Evolutionary conservation across 225 moss, liverwort and hornwort genomes (phyloP).

Genomic region (Climacium dendroides): DNA sequence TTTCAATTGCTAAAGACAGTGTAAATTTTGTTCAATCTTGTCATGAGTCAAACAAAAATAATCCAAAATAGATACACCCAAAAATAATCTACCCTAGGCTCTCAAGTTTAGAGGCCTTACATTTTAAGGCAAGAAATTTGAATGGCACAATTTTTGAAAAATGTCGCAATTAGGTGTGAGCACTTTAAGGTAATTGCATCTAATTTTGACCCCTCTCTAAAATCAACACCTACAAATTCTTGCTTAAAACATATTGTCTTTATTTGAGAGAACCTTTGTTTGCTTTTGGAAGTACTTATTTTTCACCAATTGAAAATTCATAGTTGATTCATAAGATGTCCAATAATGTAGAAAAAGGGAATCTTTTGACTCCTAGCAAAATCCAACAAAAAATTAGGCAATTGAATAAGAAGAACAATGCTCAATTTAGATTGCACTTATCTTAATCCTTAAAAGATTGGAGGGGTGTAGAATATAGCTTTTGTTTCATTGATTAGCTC

Average conservation of each 20-base stretch:
- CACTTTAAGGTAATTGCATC: not conserved
- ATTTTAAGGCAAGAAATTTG: not conserved
- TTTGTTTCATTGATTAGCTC: too few species aligned
- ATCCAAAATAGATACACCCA: too few species aligned
- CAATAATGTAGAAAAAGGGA: not conserved
- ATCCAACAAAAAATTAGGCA: not conserved
- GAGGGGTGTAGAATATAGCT: too few species aligned
- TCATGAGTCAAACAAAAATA: not conserved
- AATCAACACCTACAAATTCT: accelerated
- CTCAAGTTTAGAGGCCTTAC: not conserved
- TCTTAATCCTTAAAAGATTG: too few species aligned
- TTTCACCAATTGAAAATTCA: accelerated
- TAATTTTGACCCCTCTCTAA: not conserved
- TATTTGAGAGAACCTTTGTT: not conserved
- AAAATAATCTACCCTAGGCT: not conserved
- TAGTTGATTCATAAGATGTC: accelerated
- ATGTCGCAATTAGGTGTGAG: not conserved
- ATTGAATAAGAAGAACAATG: not conserved
- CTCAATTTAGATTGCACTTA: too few species aligned
- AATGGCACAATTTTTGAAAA: not conserved
- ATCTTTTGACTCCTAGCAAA: not conserved
- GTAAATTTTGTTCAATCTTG: not conserved
- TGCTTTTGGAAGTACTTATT: not conserved
- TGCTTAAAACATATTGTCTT: not conserved
- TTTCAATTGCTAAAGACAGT: not conserved